Conservation (phyloP, 352 stramenopile species). For the Saprolegnia parasitica region DNA sequence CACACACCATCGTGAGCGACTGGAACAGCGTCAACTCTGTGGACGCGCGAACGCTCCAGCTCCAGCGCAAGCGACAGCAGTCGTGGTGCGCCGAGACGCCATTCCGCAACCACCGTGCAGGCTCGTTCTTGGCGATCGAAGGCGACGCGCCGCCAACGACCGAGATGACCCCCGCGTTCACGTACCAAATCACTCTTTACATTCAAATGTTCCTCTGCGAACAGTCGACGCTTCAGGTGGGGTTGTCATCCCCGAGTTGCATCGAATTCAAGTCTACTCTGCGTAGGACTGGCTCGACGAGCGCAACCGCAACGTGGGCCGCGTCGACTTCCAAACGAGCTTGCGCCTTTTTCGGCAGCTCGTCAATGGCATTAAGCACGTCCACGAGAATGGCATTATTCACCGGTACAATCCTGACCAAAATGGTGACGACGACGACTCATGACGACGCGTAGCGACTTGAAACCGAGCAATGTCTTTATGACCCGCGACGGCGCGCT, state of each 20-base stretch:
- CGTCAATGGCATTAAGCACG: slow-evolving; percentile 27
- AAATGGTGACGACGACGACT: background rate
- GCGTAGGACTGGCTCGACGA: slow-evolving; percentile 31
- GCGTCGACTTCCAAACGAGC: slow-evolving; percentile 4
- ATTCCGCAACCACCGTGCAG: background rate
- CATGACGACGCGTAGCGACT: slow-evolving; percentile 1
- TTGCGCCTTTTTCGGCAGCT: slow-evolving; percentile 27
- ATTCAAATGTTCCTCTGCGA: slow-evolving; percentile 32
- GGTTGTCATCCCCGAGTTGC: background rate
- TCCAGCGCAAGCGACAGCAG: slow-evolving; percentile 5
- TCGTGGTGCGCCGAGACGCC: background rate
- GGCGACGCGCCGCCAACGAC: slow-evolving; percentile 6
- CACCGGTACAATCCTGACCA: slow-evolving; percentile 10
- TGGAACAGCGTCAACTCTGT: background rate
- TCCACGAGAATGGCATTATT: slow-evolving; percentile 30
- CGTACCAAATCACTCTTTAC: slow-evolving; percentile 30
- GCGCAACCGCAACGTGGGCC: slow-evolving; percentile 8
- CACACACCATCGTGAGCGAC: background rate
- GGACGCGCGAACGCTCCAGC: background rate
- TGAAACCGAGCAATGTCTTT: slow-evolving; percentile 31
- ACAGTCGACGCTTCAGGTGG: slow-evolving; percentile 26
- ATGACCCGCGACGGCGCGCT: slow-evolving; percentile 25
- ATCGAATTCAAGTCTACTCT: background rate
- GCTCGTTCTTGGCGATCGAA: slow-evolving; percentile 7
- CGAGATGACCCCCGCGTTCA: slow-evolving; percentile 6